Conservation (phyloP, 768 basidiomycete genomes). For the Mycena alexandri region DNA sequence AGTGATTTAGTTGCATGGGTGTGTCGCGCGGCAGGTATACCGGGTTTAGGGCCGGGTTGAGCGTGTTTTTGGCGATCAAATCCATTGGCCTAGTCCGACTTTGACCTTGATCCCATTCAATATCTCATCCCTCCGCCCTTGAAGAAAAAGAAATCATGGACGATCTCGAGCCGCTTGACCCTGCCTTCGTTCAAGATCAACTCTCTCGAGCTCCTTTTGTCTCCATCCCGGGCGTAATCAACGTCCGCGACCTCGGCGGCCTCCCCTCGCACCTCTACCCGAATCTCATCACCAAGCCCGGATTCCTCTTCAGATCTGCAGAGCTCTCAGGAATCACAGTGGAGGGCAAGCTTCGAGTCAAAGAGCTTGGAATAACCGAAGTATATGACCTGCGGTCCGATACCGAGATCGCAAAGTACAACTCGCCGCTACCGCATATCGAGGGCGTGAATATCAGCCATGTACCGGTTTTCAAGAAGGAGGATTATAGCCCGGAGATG, state of each 20-base stretch:
- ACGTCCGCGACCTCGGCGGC: conserved; percentile 79
- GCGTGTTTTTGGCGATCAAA: background rate
- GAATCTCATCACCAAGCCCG: conserved; percentile 68
- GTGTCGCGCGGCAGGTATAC: too few species aligned
- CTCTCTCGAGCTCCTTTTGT: conserved; percentile 82
- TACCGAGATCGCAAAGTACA: conserved; percentile 82
- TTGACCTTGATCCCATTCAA: too few species aligned
- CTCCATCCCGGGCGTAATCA: conserved; percentile 77
- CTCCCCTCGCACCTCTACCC: conserved; percentile 63
- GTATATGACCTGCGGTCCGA: conserved; percentile 87
- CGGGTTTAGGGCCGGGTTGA: conserved; percentile 17
- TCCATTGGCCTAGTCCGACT: too few species aligned
- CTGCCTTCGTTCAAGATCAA: conserved; percentile 69
- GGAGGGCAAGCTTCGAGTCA: conserved; percentile 72
- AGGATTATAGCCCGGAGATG: conserved; percentile 87
- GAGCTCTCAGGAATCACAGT: conserved; percentile 79
- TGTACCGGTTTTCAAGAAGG: conserved; percentile 74
- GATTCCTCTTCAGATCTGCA: conserved; percentile 74
- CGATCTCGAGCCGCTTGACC: conserved; percentile 75
- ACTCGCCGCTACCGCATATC: conserved; percentile 71
- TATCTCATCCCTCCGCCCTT: background rate
- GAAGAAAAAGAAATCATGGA: conserved; percentile 50
- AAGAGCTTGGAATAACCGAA: conserved; percentile 71
- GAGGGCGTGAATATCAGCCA: conserved; percentile 72
- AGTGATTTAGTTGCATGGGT: too few species aligned